Conservation (phyloP, 1,139 yeast species). For the Wickerhamomyces sp. region DNA sequence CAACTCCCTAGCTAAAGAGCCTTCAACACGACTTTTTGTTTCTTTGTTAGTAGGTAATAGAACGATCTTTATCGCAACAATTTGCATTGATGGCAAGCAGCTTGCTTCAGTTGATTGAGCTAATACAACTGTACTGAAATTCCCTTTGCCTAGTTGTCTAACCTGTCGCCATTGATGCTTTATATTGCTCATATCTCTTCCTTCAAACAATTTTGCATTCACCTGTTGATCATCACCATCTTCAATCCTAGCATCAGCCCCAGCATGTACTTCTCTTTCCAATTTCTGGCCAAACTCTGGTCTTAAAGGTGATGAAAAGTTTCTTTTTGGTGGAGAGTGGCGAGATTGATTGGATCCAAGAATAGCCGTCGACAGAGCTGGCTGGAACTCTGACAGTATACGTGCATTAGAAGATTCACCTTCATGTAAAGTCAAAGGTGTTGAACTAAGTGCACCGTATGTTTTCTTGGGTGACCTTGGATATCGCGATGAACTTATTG, state of each 20-base stretch:
- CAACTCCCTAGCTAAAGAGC: constrained; percentile 71
- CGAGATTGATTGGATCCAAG: background rate
- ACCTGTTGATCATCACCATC: constrained; percentile 2
- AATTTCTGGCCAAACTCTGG: background rate
- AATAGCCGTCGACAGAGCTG: background rate
- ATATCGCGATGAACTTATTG: background rate
- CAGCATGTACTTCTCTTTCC: constrained; percentile 2
- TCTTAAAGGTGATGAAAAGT: constrained; percentile 24
- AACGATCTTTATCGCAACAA: constrained; percentile 34
- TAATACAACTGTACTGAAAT: constrained; percentile 53
- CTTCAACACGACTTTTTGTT: constrained; percentile 52
- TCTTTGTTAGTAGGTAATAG: constrained; percentile 25
- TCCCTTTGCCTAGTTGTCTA: constrained; percentile 49
- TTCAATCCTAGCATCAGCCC: constrained; percentile 8
- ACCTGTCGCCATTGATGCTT: constrained; percentile 27
- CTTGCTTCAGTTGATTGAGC: constrained; percentile 30
- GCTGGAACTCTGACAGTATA: constrained; percentile 15
- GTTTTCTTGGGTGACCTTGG: constrained; percentile 1
- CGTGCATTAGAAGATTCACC: constrained; percentile 5
- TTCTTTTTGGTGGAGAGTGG: constrained; percentile 1
- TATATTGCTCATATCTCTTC: constrained; percentile 23
- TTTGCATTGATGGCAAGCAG: constrained; percentile 6
- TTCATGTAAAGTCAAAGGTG: constrained; percentile 2
- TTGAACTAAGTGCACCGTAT: constrained; percentile 2
- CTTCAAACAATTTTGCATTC: constrained; percentile 18